phyloP scores from a whole-genome alignment of 2,329 filamentous ascomycete species.

The Metarhizium sp. region DNA sequence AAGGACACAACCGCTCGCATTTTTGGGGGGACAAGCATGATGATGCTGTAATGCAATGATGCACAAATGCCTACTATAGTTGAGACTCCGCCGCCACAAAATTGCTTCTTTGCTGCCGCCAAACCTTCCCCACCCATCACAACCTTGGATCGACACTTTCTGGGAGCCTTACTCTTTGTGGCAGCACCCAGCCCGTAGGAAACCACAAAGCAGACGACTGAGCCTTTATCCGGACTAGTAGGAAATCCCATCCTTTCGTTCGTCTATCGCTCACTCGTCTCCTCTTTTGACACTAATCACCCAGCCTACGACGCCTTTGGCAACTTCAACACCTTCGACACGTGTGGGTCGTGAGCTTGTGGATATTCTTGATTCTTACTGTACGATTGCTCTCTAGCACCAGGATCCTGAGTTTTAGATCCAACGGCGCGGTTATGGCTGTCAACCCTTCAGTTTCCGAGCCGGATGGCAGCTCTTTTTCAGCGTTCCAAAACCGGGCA shows the following conservation, averaged over 20 bases:
- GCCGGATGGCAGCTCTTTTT: not conserved
- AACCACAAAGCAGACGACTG: not conserved
- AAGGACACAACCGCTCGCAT: not conserved
- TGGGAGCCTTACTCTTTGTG: not conserved
- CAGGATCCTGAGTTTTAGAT: not conserved
- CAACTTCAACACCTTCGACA: not conserved
- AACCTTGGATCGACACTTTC: not conserved
- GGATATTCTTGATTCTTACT: not conserved
- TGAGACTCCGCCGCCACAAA: not conserved
- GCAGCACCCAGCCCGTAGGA: not conserved
- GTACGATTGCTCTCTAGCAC: not conserved
- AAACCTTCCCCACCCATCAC: not conserved
- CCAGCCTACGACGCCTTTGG: not conserved
- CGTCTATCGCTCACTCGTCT: not conserved
- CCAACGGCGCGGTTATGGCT: not conserved
- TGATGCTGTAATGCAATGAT: slow-evolving; percentile 1
- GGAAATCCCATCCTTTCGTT: not conserved
- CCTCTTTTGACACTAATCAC: not conserved
- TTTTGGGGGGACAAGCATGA: not conserved
- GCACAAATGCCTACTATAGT: not conserved
- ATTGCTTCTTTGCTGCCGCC: not conserved
- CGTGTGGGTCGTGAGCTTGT: not conserved
- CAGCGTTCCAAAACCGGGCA: not conserved
- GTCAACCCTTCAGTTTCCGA: slow-evolving; percentile 1
- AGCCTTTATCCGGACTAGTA: not conserved